Conservation (phyloP, 805 yeast species). For the Candida piceae region DNA sequence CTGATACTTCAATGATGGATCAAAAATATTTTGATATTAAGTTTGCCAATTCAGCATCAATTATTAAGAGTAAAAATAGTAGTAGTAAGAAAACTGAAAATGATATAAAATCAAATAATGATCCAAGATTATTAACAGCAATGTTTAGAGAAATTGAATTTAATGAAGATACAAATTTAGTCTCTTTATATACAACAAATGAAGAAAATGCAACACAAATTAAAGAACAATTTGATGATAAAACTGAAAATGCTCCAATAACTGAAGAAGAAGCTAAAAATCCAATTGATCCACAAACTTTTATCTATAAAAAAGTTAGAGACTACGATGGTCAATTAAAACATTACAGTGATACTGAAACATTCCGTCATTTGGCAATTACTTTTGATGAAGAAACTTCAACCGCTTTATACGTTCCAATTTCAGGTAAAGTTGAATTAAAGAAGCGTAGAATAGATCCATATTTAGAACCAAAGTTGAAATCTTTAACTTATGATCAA, state of each 20-base stretch:
- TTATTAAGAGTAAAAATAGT: constrained; percentile 29
- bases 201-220: constrained; percentile 37
- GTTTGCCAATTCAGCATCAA: constrained; percentile 53
- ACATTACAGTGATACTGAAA: constrained; percentile 37
- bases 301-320: constrained; percentile 57
- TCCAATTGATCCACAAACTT: constrained; percentile 36
- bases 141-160: constrained; percentile 71
- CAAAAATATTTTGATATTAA: constrained; percentile 62
- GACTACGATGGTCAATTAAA: constrained; percentile 73
- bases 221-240: constrained; percentile 39
- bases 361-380: constrained; percentile 60
- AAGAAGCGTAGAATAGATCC: constrained; percentile 78
- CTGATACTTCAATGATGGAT: constrained; percentile 90
- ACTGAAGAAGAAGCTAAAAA: constrained; percentile 42
- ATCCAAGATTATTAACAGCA: constrained; percentile 46
- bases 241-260: constrained; percentile 42
- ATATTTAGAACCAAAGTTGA: constrained; percentile 48
- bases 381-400: constrained; percentile 51
- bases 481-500: constrained; percentile 54
- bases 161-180: constrained; percentile 64
- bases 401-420: constrained; percentile 71
- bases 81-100: constrained; percentile 16
- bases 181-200: constrained; percentile 57
- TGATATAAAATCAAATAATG: constrained; percentile 28
- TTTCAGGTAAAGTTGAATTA: constrained; percentile 71